These are phyloP conservation scores for Penicillium olsonii DNA, from an alignment of 2,329 filamentous ascomycete genomes.

Conservation along the genomic window DNA sequence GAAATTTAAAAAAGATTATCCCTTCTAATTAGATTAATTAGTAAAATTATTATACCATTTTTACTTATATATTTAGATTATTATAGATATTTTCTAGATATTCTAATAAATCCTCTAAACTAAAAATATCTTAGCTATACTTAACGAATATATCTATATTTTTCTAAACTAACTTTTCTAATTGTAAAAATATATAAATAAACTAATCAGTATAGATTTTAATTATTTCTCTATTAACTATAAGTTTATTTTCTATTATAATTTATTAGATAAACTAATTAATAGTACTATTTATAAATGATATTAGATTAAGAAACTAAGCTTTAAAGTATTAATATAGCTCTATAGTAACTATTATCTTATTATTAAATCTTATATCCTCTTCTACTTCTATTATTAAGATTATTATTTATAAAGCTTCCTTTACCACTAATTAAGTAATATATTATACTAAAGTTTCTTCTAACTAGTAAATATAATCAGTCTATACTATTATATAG, in stretches of 20 bases:
- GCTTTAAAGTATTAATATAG: neutral
- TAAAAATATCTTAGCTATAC: neutral
- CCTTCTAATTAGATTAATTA: too few relatives aligned
- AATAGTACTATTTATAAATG: too few relatives aligned
- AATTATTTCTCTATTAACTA: too few relatives aligned
- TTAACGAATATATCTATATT: neutral
- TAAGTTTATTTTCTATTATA: too few relatives aligned
- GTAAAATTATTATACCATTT: too few relatives aligned
- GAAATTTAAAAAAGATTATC: too few relatives aligned
- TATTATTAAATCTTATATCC: neutral
- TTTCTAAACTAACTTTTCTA: neutral
- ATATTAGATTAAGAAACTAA: slow-evolving; percentile 4
- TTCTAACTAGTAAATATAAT: neutral
- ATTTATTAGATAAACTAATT: too few relatives aligned
- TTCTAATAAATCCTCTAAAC: neutral
- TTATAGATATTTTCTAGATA: neutral
- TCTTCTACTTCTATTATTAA: too few relatives aligned
- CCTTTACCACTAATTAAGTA: neutral
- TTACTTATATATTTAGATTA: neutral
- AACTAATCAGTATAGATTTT: too few relatives aligned
- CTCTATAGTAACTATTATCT: too few relatives aligned
- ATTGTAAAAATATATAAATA: neutral
- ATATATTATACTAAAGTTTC: neutral
- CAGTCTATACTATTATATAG: too few relatives aligned
- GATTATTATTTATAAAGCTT: neutral